Base-by-base conservation (phyloP, 169 alveolate species). In the Plasmodium knowlesi region DNA sequence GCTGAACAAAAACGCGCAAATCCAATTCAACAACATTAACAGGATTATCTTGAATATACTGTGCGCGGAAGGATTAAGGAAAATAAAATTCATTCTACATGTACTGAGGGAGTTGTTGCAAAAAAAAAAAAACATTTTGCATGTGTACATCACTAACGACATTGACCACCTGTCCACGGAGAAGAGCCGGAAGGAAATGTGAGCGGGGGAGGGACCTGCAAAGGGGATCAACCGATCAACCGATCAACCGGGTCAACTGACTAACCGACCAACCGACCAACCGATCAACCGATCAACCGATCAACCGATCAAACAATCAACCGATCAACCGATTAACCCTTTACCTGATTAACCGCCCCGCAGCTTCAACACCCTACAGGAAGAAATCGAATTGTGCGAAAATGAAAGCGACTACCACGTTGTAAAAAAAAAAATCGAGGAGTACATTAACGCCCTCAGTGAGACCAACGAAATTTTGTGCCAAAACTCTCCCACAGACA, bases 401-500 rank as follows among this genome's bases (percentile, higher is more conserved):
- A 86, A 86, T 22, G 93, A 86, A 50, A 74, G 41, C 61, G 79
- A 86, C 61, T 86, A 86, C 70, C 32, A 67, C 14, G 16, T 25
- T 10, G 54, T 86, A 32, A 74, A 73, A 70, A 57, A 37, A 22
- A 54, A 86, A 86, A 86, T 86, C 41, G 86, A 86, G 43, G 67
- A 70, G 30, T 86, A 86, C 67, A 74, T 86, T 76, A 22, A 86
- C 43, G 54, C 93, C 57, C 50, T 86, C 22, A 86, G 86, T 39
- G 93, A 86, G 70, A 86, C 93, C 8, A 86, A 86, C 25, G 93
- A 86, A 76, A 86, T 86, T 53, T 54, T 86, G 67, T 86, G 93
- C 28, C 93, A 86, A 19, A 86, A 86, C 37, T 86, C 93, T 1
- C 93, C 93, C 14, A 30, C 81, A 4, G 93, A 86, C 25, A 86